Evolutionary conservation across 2,329 filamentous ascomycete species (phyloP).

Genomic region (Exophiala bonariae): DNA sequence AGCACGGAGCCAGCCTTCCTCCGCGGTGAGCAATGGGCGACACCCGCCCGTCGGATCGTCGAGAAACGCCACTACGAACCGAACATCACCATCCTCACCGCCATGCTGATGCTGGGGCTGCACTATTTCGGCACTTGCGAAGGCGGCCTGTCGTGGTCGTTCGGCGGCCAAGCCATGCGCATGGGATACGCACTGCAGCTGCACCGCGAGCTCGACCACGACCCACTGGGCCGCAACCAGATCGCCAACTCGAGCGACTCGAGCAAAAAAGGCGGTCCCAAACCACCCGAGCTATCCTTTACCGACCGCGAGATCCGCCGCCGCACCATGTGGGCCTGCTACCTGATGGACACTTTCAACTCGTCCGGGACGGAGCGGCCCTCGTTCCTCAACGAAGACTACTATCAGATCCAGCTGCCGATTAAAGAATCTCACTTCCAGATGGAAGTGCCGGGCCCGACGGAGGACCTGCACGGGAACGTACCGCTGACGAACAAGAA

Average conservation of each 20-base stretch:
- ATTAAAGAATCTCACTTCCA: constrained; percentile 89
- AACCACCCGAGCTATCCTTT: constrained; percentile 71
- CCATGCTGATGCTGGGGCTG: constrained; percentile 81
- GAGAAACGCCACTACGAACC: constrained; percentile 87
- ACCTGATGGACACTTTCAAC: constrained; percentile 96
- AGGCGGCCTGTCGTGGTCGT: constrained; percentile 91
- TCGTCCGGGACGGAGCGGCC: constrained; percentile 92
- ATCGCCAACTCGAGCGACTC: constrained; percentile 28
- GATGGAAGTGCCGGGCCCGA: constrained; percentile 84
- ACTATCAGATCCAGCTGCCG: constrained; percentile 83
- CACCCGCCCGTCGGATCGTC: constrained; percentile 81
- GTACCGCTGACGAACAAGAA: constrained; percentile 64
- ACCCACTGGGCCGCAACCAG: constrained; percentile 65
- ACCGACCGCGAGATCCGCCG: constrained; percentile 90
- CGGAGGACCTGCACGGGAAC: constrained; percentile 76
- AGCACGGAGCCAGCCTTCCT: constrained; percentile 76
- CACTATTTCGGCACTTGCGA: constrained; percentile 98
- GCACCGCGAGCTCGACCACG: constrained; percentile 85
- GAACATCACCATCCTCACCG: constrained; percentile 93
- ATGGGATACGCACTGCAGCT: constrained; percentile 97
- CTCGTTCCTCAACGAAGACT: constrained; percentile 86
- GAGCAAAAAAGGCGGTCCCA: constrained; percentile 26
- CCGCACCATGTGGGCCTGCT: constrained; percentile 97
- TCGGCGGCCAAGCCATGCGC: constrained; percentile 89
- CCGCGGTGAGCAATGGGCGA: constrained; percentile 88